These are phyloP conservation scores for Chaetoceros tenuissimus DNA, from an alignment of 108 stramenopile species.

Conservation along the genomic window DNA sequence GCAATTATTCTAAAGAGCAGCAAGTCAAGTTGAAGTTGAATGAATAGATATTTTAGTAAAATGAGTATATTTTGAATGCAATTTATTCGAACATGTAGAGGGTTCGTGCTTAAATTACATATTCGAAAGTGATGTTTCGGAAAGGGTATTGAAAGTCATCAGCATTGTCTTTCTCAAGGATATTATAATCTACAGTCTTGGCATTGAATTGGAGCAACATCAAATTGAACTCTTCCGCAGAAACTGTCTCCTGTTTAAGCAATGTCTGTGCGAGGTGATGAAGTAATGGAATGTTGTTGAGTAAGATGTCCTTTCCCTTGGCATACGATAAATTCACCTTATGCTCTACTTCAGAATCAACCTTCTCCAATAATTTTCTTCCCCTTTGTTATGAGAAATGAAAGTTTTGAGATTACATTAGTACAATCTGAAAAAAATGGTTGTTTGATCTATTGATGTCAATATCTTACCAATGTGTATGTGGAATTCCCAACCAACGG, in stretches of 20 bases:
- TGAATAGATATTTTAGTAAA: too few relatives aligned
- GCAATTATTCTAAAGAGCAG: too few relatives aligned
- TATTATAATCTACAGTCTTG: conserved; percentile 18
- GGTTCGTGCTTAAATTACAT: too few relatives aligned
- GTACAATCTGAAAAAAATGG: neutral
- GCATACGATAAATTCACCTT: conserved; percentile 58
- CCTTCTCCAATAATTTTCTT: conserved; percentile 37
- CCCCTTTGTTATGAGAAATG: conserved; percentile 6
- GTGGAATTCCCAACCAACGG: conserved; percentile 39
- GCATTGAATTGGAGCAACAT: conserved; percentile 47
- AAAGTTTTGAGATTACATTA: neutral
- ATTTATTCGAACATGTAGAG: too few relatives aligned
- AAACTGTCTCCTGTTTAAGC: conserved; percentile 57
- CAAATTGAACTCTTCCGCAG: conserved; percentile 56
- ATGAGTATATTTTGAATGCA: too few relatives aligned
- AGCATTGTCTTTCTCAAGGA: too few relatives aligned
- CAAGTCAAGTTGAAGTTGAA: too few relatives aligned
- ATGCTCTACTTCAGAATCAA: conserved; percentile 60
- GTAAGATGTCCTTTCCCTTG: conserved; percentile 52
- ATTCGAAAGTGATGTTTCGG: too few relatives aligned
- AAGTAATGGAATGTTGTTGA: conserved; percentile 38
- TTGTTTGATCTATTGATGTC: too few relatives aligned
- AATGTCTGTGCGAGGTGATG: conserved; percentile 42
- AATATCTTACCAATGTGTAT: conserved; percentile 30
- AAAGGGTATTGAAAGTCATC: too few relatives aligned